Evolutionary conservation across 441 rosid genomes (phyloP), one percentile per base, ranked within the genome.

Genomic region (Eugenia klotzschiana): DNA sequence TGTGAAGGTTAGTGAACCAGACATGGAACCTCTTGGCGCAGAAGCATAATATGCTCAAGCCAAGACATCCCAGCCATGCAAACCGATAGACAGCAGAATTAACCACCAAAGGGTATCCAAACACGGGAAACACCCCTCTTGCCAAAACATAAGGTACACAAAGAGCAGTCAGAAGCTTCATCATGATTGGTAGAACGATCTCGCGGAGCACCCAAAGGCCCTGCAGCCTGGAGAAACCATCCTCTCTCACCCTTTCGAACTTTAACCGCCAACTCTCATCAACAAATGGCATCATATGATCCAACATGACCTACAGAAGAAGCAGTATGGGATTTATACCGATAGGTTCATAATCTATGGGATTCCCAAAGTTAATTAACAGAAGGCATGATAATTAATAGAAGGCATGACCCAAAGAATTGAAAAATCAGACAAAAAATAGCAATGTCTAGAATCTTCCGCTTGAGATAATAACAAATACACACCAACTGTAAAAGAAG

Each of bases 1-100:
- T 97, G 92, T 97, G 99, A 83, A 97, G 99, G 91, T 97, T 97
- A 49, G 94, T 94, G 92, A 95, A 95, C 98, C 98, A 94, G 83
- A 92, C 93, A 81, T 93, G 98, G 85, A 95, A 94, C 86, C 98
- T 91, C 87, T 91, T 97, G 12, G 94, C 96, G 23, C 99, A 97
- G 79, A 93, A 94, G 90, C 93, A 94, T 40, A 94, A 49, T 18
- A 89, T 51, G 64, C 96, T 94, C 85, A 94, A 89, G 79, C 89
- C 87, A 27, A 97, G 98, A 89, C 98, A 95, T 51, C 99, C 96
- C 82, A 97, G 84, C 99, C 99, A 97, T 0, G 99, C 98, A 37
- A 91, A 95, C 23, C 98, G 94, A 86, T 97, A 95, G 51, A 97
- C 98, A 1, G 98, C 96, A 0, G 99, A 97, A 87, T 95, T 97